A percentile compares a stretch with the other conserved stretches of the same genome.
Conservation (phyloP, 1,284 basidiomycete species). For the Trametes hirsuta region DNA sequence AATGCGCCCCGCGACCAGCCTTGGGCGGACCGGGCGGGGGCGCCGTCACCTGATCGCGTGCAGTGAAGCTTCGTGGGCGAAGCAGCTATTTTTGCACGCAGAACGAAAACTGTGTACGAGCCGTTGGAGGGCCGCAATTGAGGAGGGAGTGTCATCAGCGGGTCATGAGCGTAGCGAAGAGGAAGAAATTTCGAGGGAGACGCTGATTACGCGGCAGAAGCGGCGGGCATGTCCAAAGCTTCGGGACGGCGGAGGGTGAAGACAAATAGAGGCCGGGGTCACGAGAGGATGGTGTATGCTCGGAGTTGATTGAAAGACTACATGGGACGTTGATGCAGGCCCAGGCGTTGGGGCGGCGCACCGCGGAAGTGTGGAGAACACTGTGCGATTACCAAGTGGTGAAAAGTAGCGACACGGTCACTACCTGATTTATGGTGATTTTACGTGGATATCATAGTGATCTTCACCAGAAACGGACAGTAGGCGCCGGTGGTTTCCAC, state of each 20-base stretch:
- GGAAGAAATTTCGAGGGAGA: not conserved
- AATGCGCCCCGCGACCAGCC: not conserved
- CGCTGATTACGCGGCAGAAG: slow-evolving; percentile 8
- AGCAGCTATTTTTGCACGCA: not conserved
- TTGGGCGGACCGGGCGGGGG: slow-evolving; percentile 1
- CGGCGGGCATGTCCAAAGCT: not conserved
- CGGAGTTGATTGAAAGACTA: not conserved
- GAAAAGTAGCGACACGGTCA: no score
- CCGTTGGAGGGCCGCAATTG: slow-evolving; percentile 7
- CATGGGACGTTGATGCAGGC: not conserved
- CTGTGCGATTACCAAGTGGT: no score
- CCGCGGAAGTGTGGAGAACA: no score
- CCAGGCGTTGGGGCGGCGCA: no score
- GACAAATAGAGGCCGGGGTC: slow-evolving; percentile 1
- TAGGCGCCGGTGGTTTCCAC: no score
- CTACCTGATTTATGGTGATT: no score
- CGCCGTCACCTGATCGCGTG: slow-evolving; percentile 8
- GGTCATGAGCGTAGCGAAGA: slow-evolving; percentile 9
- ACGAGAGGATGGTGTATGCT: slow-evolving; percentile 1
- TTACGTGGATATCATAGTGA: no score
- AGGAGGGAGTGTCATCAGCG: not conserved
- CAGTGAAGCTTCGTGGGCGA: slow-evolving; percentile 1
- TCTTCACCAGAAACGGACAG: no score
- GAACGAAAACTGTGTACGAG: not conserved
- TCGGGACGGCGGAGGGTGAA: not conserved